phyloP scores from a whole-genome alignment of 1,139 yeast genomes.

The Yamadazyma sp. region DNA sequence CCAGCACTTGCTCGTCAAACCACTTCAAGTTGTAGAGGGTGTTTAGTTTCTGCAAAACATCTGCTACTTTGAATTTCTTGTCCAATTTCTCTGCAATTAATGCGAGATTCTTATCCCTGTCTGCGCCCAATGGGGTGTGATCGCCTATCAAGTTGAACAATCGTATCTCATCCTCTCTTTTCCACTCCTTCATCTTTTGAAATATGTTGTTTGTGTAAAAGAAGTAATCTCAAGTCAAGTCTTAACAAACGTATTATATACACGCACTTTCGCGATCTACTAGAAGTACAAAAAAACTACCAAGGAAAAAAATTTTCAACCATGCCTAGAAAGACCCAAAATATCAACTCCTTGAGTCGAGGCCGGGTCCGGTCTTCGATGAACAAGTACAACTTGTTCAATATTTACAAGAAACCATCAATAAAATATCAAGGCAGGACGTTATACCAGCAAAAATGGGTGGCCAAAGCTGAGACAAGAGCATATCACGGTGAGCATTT shows the following conservation, averaged over 20 bases:
- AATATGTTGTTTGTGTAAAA: no score
- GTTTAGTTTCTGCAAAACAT: constrained; percentile 59
- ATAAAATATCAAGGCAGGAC: constrained; percentile 56
- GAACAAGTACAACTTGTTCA: constrained; percentile 90
- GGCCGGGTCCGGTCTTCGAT: constrained; percentile 86
- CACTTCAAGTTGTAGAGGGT: constrained; percentile 18
- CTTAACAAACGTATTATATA: not conserved
- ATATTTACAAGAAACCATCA: constrained; percentile 68
- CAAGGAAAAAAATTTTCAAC: constrained; percentile 2
- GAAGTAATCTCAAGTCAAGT: no score
- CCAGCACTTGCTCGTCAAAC: constrained; percentile 51
- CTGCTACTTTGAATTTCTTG: constrained; percentile 31
- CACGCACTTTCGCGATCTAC: no score
- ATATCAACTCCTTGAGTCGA: constrained; percentile 60
- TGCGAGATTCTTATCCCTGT: constrained; percentile 61
- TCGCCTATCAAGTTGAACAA: constrained; percentile 67
- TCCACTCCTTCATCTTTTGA: constrained; percentile 43
- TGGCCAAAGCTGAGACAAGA: constrained; percentile 87
- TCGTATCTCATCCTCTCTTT: constrained; percentile 62
- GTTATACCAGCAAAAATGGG: constrained; percentile 88
- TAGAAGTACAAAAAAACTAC: no score
- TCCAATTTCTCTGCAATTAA: constrained; percentile 50
- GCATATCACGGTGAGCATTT: constrained; percentile 95
- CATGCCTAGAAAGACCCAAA: constrained; percentile 63
- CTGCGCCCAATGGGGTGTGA: constrained; percentile 62